Base-by-base conservation (phyloP, 805 yeast species). In the Ogataea nonfermentans region DNA sequence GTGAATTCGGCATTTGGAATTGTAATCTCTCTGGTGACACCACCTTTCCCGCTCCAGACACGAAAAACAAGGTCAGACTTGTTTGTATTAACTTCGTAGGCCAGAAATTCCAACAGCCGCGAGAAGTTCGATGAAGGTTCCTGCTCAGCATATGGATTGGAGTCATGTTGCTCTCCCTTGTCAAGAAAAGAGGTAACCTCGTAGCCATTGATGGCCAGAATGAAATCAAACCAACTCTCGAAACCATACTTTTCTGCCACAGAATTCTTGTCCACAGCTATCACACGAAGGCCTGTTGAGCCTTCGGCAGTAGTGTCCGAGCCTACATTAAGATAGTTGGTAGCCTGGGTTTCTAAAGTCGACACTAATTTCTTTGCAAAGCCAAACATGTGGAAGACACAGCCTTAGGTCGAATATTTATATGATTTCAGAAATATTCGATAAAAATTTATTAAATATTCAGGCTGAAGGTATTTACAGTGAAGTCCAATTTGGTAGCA, bases 41-140 rank as follows among this genome's bases (percentile, higher is more conserved):
- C 89, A 15, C 97, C 97, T 63, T 89, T 89, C 2, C 95, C 93
- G 31, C 78, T 79, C 95, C 96, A 90, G 2, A 87, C 78, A 35
- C 74, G 79, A 29, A 90, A 66, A 1, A 68, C 63, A 5, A 84
- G 44, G 37, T 58, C 60, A 7, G 55, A 46, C 20, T 49, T 52
- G 11, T 43, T 28, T 9, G 50, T 50, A 39, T 53, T 32, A 56
- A 56, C 57, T 29, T 59, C 63, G 24, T 56, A 50, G 4, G 52
- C 38, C 14, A 61, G 35, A 28, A 44, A 61, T 9, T 49, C 51
- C 22, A 59, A 41, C 31, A 61, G 35, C 9, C 49, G 48, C 2
- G 48, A 33, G 28, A 43, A 53, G 10, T 49, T 49, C 6, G 56
- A 38, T 17, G 39, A 41, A 9, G 42, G 10, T 12, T 26, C 41